Base-by-base conservation (phyloP, 2,329 filamentous ascomycete genomes). In the Chrysoporthe deuterocubensis region DNA sequence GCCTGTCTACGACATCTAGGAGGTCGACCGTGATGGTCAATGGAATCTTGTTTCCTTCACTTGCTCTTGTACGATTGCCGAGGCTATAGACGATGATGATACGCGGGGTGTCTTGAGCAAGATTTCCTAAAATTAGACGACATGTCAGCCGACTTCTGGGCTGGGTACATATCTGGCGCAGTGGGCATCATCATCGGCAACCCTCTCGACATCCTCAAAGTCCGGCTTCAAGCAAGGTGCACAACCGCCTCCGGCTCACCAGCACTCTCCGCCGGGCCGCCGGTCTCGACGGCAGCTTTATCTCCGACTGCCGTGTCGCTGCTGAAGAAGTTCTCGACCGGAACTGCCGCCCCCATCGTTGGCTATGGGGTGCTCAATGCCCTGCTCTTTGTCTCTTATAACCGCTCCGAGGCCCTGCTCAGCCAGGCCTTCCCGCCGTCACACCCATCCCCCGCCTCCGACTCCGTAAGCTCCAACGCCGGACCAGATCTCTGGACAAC, bases 111-210 rank as follows among this genome's bases (percentile, higher is more conserved):
- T 40, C 8, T 40, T 64, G 3, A 5, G 14, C 26, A 4, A 11
- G n/a, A 65, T 11, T 11, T 58, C 16, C 18, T 21, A 44, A 21
- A 0, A 46, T n/a, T 13, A 37, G n/a, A 48, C 59, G 7, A 61
- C 13, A 95, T 96, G 92, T 92, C 92, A 62, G 88, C 93, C 73
- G 94, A 97, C 77, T 97, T 97, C 79, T 97, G 92, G 92, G 92
- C 94, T 67, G 94, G 94, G 75, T 97, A 97, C 79, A 81, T 96
- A 70, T 95, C 92, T 76, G 95, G 95, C 64, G 93, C 92, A 67
- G 84, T 90, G 61, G 92, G 93, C 58, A 97, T 97, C 74, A 81
- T 97, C 60, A 91, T 97, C 69, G 94, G 95, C 71, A 97, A 97
- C 74, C 93, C 94, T 3, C 83, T 97, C 8, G 79, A 80, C 65